These are phyloP conservation scores for Bruguiera hainesii DNA, from an alignment of 441 rosid genomes.

Conservation along the genomic window DNA sequence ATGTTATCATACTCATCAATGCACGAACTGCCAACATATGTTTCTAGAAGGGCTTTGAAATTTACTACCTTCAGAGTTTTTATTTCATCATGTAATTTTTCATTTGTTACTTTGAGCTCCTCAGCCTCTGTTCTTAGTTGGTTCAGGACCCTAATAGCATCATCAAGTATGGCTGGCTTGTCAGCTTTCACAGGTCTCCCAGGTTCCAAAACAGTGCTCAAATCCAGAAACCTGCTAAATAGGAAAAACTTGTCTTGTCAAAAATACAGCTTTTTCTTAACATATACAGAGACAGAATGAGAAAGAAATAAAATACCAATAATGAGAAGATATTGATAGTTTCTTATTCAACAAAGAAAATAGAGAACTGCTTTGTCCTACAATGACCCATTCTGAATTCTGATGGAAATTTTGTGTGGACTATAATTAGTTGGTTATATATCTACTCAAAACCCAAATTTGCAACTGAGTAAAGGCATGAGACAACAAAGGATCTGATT, in stretches of 20 bases:
- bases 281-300: not conserved
- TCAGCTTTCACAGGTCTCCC: constrained; percentile 72
- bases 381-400: no score
- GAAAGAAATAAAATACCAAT: not conserved
- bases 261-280: not conserved
- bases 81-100: constrained; percentile 70
- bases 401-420: no score
- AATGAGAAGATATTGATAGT: not conserved
- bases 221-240: constrained; percentile 65
- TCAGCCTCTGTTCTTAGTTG: constrained; percentile 71
- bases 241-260: not conserved
- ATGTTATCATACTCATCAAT: not conserved
- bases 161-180: constrained; percentile 76
- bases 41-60: not conserved
- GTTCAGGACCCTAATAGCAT: constrained; percentile 71
- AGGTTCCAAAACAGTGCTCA: constrained; percentile 79
- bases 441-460: not conserved
- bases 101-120: constrained; percentile 77
- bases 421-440: no score
- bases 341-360: not conserved
- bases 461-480: not conserved
- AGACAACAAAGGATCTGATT: not conserved
- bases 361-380: no score
- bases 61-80: constrained; percentile 67
- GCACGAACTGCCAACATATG: not conserved